A percentile compares a stretch with the other conserved stretches of the same genome.
These are phyloP conservation scores for Trichoderma erinaceum DNA, from an alignment of 495 filamentous ascomycete genomes.

Conservation along the genomic window DNA sequence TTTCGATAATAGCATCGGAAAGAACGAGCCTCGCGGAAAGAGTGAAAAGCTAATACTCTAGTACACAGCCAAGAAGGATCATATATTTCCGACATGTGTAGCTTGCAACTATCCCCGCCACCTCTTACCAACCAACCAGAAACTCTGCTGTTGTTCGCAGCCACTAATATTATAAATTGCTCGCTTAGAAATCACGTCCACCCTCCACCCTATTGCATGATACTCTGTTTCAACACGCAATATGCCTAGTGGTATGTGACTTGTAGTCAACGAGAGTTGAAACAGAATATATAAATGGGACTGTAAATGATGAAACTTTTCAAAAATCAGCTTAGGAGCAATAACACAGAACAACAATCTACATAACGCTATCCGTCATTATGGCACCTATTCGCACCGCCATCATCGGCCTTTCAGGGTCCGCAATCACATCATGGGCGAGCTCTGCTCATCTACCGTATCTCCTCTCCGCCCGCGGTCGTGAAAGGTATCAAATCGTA, in stretches of 20 bases:
- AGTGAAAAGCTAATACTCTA: too few species aligned
- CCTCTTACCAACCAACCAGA: background rate
- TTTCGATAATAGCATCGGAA: too few species aligned
- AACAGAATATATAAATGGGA: background rate
- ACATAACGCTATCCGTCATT: background rate
- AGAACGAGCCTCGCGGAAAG: too few species aligned
- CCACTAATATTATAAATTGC: background rate
- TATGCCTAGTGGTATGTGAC: background rate
- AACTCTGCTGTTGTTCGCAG: background rate
- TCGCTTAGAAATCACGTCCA: conserved; percentile 4
- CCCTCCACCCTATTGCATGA: conserved; percentile 1
- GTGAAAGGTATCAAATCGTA: conserved; percentile 45
- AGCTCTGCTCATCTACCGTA: conserved; percentile 51
- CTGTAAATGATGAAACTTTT: background rate
- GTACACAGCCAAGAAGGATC: too few species aligned
- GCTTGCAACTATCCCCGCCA: too few species aligned
- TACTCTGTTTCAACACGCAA: background rate
- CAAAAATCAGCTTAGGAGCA: background rate
- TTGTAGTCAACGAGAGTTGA: too few species aligned
- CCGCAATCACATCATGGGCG: conserved; percentile 46
- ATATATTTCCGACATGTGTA: too few species aligned
- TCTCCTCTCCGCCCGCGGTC: conserved; percentile 37
- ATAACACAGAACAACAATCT: background rate
- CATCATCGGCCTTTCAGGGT: conserved; percentile 52
- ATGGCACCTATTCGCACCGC: conserved; percentile 51